Percentiles rank a stretch among this genome's conserved stretches.
phyloP scores from a whole-genome alignment of 2,329 filamentous ascomycete species.

The Cladosporium sp. region DNA sequence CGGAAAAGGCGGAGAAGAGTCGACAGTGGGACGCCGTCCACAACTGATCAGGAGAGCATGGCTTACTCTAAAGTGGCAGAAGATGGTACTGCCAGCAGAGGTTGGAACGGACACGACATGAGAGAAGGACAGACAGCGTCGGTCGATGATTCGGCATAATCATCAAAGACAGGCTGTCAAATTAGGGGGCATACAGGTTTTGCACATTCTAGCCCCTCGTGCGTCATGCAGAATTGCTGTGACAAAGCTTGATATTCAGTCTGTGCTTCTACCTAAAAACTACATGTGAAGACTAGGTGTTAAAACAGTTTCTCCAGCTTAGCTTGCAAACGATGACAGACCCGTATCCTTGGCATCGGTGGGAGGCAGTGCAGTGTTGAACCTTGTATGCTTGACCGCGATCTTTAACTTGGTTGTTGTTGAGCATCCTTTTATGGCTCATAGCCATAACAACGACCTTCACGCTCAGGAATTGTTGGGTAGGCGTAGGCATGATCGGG shows the following conservation, averaged over 20 bases:
- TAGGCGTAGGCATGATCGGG: slow-evolving; percentile 3
- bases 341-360: background rate
- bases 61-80: background rate
- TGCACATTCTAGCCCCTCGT: background rate
- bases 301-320: slow-evolving; percentile 1
- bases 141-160: background rate
- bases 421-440: background rate
- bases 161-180: slow-evolving; percentile 2
- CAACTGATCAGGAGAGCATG: background rate
- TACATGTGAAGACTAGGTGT: background rate
- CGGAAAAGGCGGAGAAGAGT: background rate
- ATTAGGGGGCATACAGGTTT: background rate
- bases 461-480: background rate
- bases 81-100: background rate
- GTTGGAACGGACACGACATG: background rate
- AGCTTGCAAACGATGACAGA: slow-evolving; percentile 1
- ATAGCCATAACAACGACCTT: background rate
- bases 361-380: background rate
- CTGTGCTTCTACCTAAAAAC: background rate
- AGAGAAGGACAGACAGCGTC: background rate
- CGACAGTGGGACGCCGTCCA: background rate
- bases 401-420: background rate
- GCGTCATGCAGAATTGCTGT: background rate
- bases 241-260: background rate
- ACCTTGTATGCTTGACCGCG: background rate